A percentile compares a stretch with the other conserved stretches of the same genome.
Conservation (phyloP, 2,329 filamentous ascomycete species). For the Trichophyton schoenleinii region DNA sequence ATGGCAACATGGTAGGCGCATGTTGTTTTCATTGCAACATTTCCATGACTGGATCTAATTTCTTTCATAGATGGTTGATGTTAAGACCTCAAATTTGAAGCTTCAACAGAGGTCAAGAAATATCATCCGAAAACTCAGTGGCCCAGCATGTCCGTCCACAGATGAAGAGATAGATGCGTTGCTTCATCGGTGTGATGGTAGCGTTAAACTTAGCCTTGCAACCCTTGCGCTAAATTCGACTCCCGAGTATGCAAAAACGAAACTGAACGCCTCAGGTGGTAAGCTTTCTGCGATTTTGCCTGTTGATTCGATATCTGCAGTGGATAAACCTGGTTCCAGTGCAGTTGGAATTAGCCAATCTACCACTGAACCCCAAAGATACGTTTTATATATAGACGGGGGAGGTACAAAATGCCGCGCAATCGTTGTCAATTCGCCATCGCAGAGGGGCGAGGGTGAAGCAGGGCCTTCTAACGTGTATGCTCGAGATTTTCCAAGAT, state of each 20-base stretch:
- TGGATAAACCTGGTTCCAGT: neutral
- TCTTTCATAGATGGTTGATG: slow-evolving; percentile 24
- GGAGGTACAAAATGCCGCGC: slow-evolving; percentile 35
- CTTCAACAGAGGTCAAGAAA: slow-evolving; percentile 26
- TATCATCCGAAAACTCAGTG: slow-evolving; percentile 21
- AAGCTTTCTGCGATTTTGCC: slow-evolving; percentile 12
- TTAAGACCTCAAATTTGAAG: slow-evolving; percentile 30
- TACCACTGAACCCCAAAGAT: slow-evolving; percentile 4
- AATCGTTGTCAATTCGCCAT: slow-evolving; percentile 20
- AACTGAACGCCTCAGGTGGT: slow-evolving; percentile 17
- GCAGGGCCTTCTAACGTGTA: slow-evolving; percentile 33
- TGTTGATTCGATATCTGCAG: neutral
- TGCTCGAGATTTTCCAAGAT: slow-evolving; percentile 9
- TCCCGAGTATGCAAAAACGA: slow-evolving; percentile 17
- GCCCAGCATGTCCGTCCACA: slow-evolving; percentile 11
- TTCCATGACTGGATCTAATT: neutral
- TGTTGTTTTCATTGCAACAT: neutral
- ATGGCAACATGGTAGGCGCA: slow-evolving; percentile 28
- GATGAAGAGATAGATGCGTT: slow-evolving; percentile 21
- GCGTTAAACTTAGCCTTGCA: slow-evolving; percentile 26
- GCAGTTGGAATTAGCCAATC: neutral
- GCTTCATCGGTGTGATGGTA: slow-evolving; percentile 19
- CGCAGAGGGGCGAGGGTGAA: slow-evolving; percentile 19
- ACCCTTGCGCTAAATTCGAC: slow-evolving; percentile 18
- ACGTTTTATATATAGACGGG: slow-evolving; percentile 31